Base-by-base conservation (phyloP, 768 basidiomycete species). In the Hydnomerulius pinastri region DNA sequence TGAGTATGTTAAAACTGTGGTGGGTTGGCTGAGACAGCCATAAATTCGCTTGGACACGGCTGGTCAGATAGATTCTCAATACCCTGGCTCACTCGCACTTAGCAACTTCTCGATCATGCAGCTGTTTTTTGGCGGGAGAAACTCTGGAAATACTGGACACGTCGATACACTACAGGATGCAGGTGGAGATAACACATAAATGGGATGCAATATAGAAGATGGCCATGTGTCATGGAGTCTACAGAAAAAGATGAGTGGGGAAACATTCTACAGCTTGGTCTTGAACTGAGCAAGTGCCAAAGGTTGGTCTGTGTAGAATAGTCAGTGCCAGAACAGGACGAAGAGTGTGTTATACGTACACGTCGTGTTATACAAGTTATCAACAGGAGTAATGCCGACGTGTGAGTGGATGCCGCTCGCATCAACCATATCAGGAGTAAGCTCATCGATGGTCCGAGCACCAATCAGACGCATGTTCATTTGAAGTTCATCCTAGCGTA, bases 381-480 rank as follows among this genome's bases (percentile, higher is more conserved):
- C 68, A 6, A 36, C 28, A 2, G 71, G 67, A 6, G 63, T 60
- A 6, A 61, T 23, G 6, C 63, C 66, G 10, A 60, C 63, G 43
- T 64, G 71, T 1, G 63, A 51, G 35, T 65, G 60, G 7, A 71
- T 56, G 33, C 46, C 64, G 42, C 60, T 60, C 4, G 84, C 82
- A 59, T 96, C 87, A 11, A 96, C 89, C 91, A 95, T 90, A 38
- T 81, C 78, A 1, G 87, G 89, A 4, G 81, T 80, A 50, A 96
- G 73, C 38, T 95, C 90, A 45, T 79, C 78, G 23, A 96, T 67
- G 0, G 81, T 87, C 2, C 75, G 80, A 1, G 92, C 92, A 6
- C 94, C 94, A 23, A 98, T 71, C 1, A 96, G 74, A 17, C 92
- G 85, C 79, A 95, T 78, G 70, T 94, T 92, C 93, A 96, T 95